Base-by-base conservation (phyloP, 441 rosid genomes). In the Bocquillonia castaneifolia region DNA sequence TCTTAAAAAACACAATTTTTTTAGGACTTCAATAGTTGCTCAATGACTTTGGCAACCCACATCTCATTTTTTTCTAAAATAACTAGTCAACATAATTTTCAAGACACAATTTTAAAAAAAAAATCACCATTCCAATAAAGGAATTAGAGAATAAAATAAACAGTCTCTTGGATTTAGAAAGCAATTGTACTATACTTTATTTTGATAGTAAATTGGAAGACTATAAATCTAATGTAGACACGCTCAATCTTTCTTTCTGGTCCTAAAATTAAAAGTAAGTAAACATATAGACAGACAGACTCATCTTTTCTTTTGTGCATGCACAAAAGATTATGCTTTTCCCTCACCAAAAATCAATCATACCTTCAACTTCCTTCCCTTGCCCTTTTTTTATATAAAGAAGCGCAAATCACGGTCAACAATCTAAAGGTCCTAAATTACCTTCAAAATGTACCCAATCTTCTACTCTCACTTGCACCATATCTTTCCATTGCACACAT, bases 341-440 rank as follows among this genome's bases (percentile, higher is more conserved):
- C 5, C 17, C 47, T 48, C 32, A n/a, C 51, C 72, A 63, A 13
- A 55, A 45, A n/a, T 56, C 34, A 57, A 71, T 64, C 64, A 71
- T 64, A 13, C 13, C 64, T n/a, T 32, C 74, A 70, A 44, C 68
- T 62, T 62, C 60, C 67, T 47, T 13, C 54, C 26, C 6, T 20
- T 20, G 5, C 3, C 50, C 20, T 3, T 22, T 25, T 45, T 47
- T 71, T 71, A n/a, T 42, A 42, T 42, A 4, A 17, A 54, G 44
- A 48, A 28, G 70, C 75, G 75, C 75, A 64, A 57, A 44, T 72
- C 70, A 48, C 75, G 75, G 66, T 65, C 64, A 32, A 50, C 37
- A 57, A 42, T 42, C 40, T 23, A 17, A 26, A 28, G 22, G 51
- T n/a, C 31, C 15, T 12, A 40, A 9, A 12, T 45, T 32, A 13